Percentiles rank a stretch among this genome's conserved stretches.
Evolutionary conservation across 148 eudicot genomes (phyloP).

Genomic region (Salicornia ramosissima): DNA sequence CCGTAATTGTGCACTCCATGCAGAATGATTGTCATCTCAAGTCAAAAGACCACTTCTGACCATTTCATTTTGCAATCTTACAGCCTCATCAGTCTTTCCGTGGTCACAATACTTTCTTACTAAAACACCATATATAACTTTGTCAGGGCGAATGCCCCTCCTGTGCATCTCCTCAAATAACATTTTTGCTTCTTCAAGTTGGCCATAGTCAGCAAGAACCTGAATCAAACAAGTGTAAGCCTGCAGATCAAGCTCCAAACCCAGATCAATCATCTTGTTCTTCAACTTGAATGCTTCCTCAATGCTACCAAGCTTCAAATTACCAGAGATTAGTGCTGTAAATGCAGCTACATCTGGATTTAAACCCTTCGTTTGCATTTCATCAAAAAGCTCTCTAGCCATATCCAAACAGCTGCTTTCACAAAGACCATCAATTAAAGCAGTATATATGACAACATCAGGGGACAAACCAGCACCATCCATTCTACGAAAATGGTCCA

Average conservation of each 20-base stretch:
- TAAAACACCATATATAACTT: constrained; percentile 61
- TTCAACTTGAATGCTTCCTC: constrained; percentile 61
- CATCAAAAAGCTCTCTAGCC: constrained; percentile 60
- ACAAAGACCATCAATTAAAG: constrained; percentile 78
- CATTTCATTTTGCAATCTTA: constrained; percentile 70
- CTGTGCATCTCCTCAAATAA: constrained; percentile 67
- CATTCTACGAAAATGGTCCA: constrained; percentile 48
- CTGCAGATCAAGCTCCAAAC: constrained; percentile 69
- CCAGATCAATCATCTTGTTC: constrained; percentile 47
- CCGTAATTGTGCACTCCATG: constrained; percentile 20
- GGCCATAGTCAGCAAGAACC: constrained; percentile 55
- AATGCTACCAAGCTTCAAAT: constrained; percentile 66
- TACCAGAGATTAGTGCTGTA: constrained; percentile 72
- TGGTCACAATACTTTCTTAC: constrained; percentile 55
- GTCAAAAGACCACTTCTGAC: constrained; percentile 41
- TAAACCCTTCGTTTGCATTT: constrained; percentile 67
- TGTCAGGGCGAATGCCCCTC: constrained; percentile 71
- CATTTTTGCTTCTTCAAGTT: constrained; percentile 55
- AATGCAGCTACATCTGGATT: constrained; percentile 71
- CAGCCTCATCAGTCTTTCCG: constrained; percentile 60
- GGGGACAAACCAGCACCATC: constrained; percentile 49
- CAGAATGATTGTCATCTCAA: constrained; percentile 22
- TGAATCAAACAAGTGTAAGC: constrained; percentile 70
- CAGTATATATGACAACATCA: constrained; percentile 66
- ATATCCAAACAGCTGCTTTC: constrained; percentile 46